These are phyloP conservation scores for Paramecium tetraurelia DNA, from an alignment of 73 alveolate species.

Conservation along the genomic window DNA sequence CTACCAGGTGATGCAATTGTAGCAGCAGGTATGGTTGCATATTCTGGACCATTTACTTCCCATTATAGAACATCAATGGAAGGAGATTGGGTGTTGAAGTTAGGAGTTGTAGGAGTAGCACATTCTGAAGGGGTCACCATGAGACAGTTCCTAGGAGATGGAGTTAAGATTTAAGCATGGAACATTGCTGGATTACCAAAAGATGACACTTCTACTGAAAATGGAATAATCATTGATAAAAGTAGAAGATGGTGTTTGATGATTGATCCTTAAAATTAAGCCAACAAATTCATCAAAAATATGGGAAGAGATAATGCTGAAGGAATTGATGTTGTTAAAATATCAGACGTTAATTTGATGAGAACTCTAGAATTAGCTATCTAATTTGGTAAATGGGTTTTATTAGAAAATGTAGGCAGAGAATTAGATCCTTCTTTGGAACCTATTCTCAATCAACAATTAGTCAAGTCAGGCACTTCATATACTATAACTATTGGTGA, in stretches of 20 bases:
- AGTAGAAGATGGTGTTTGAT: conserved; percentile 99
- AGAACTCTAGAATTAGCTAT: conserved; percentile 87
- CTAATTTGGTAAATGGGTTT: conserved; percentile 99
- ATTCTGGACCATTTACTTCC: conserved; percentile 98
- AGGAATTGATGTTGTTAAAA: conserved; percentile 55
- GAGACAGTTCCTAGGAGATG: conserved; percentile 98
- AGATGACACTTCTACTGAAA: conserved; percentile 96
- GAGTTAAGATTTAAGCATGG: conserved; percentile 75
- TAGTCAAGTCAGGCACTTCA: conserved; percentile 50
- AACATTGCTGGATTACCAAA: conserved; percentile 85
- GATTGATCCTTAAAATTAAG: conserved; percentile 99
- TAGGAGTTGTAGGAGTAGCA: conserved; percentile 78
- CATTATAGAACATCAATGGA: conserved; percentile 89
- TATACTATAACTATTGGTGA: conserved; percentile 80
- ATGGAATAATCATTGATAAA: conserved; percentile 95
- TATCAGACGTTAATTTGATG: conserved; percentile 62
- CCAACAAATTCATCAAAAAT: conserved; percentile 97
- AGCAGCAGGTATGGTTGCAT: conserved; percentile 99
- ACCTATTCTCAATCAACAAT: conserved; percentile 93
- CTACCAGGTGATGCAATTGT: conserved; percentile 96
- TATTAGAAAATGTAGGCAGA: conserved; percentile 99
- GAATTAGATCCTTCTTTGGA: conserved; percentile 99
- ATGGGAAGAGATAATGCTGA: conserved; percentile 94
- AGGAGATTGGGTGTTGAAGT: conserved; percentile 88
- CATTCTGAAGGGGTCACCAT: conserved; percentile 91